Conservation (phyloP, 305 asterid species). For the Withania somnifera region DNA sequence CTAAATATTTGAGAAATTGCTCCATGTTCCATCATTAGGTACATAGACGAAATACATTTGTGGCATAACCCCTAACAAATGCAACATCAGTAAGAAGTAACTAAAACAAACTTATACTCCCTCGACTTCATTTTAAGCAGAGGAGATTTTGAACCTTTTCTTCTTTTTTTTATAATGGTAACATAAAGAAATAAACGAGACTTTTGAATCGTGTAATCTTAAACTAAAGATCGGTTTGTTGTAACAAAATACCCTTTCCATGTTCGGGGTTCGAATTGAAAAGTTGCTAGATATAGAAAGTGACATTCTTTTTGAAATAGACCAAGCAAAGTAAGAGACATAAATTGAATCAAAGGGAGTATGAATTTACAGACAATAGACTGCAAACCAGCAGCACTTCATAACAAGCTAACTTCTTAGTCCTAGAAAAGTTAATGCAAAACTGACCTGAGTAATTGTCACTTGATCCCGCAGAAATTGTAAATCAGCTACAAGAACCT, state of each 20-base stretch:
- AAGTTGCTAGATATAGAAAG: not conserved
- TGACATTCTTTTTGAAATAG: not conserved
- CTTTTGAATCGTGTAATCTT: not conserved
- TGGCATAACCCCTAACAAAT: not conserved
- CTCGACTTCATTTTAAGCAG: not conserved
- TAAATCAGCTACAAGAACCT: conserved; percentile 80
- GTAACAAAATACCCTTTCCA: not conserved
- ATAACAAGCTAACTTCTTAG: not conserved
- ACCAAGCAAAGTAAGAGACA: not conserved
- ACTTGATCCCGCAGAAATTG: conserved; percentile 86
- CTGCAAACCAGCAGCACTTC: not conserved
- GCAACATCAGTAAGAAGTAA: not conserved
- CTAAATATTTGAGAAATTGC: not conserved
- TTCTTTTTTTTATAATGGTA: too few relatives aligned
- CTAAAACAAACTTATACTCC: not conserved
- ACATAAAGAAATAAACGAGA: too few relatives aligned
- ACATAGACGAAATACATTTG: not conserved
- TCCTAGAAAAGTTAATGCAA: not conserved
- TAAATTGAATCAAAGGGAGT: not conserved
- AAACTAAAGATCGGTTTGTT: not conserved
- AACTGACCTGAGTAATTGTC: conserved; percentile 65
- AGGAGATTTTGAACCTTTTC: too few relatives aligned
- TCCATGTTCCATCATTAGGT: not conserved
- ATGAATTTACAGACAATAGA: not conserved
- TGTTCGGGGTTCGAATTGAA: too few relatives aligned